A percentile compares a stretch with the other conserved stretches of the same genome.
phyloP scores from a whole-genome alignment of 1,139 yeast species.

The Magnusiomyces starmeri region DNA sequence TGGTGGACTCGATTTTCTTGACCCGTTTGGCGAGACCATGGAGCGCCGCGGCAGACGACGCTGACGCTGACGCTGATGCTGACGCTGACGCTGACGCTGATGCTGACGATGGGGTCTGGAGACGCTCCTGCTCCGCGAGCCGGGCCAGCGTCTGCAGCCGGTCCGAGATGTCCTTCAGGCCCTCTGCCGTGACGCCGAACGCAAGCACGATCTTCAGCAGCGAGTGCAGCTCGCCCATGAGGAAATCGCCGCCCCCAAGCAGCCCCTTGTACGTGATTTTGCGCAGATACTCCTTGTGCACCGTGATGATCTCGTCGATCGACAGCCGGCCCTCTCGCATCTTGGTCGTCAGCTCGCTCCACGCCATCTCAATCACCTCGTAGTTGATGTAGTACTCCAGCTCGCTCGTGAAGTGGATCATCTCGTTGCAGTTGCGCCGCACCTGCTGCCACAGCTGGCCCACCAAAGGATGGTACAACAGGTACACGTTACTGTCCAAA shows the following conservation, averaged over 20 bases:
- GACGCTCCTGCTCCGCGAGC: constrained; percentile 7
- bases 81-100: background rate
- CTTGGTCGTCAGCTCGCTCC: constrained; percentile 31
- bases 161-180: constrained; percentile 23
- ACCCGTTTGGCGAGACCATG: constrained; percentile 9
- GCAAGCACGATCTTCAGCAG: constrained; percentile 30
- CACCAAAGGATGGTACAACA: background rate
- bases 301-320: constrained; percentile 34
- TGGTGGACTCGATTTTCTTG: constrained; percentile 15
- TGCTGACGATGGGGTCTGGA: background rate
- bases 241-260: constrained; percentile 30
- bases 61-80: background rate
- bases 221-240: constrained; percentile 33
- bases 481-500: background rate
- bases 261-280: constrained; percentile 34
- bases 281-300: constrained; percentile 32
- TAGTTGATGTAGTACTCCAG: constrained; percentile 36
- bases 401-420: constrained; percentile 36
- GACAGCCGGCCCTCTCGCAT: constrained; percentile 27
- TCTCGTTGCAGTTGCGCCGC: constrained; percentile 29
- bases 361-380: constrained; percentile 37
- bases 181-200: constrained; percentile 24
- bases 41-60: background rate
- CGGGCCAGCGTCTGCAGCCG: constrained; percentile 5
- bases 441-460: constrained; percentile 27